Evolutionary conservation across 176 grass and related monocot species (phyloP).

Genomic region (Zoysia japonica): DNA sequence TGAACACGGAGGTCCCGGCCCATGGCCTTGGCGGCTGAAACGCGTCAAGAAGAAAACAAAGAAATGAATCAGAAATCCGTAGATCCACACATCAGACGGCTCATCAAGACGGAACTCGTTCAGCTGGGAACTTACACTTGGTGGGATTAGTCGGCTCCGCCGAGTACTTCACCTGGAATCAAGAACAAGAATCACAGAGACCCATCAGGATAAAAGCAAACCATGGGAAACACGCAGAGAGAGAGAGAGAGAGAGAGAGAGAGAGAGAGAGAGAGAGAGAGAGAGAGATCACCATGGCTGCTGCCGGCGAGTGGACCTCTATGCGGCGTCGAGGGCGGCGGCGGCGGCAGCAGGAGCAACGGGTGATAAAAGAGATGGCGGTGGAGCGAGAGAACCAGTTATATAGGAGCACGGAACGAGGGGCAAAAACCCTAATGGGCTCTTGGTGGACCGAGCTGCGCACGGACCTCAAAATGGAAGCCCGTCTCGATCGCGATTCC

Average conservation of each 20-base stretch:
- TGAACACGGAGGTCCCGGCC: background rate
- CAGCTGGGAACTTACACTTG: background rate
- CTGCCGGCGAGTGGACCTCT: background rate
- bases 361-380: background rate
- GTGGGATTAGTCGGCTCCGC: background rate
- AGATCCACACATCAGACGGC: background rate
- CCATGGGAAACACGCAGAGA: background rate
- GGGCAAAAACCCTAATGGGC: background rate
- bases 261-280: background rate
- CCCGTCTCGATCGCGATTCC: background rate
- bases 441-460: background rate
- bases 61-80: background rate
- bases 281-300: background rate
- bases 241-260: background rate
- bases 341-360: background rate
- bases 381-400: background rate
- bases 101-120: background rate
- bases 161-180: background rate
- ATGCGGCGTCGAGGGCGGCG: background rate
- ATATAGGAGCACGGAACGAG: background rate
- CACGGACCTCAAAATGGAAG: background rate
- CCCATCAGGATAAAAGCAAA: background rate
- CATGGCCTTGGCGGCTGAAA: slow-evolving; percentile 1
- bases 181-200: background rate
- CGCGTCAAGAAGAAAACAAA: background rate